Evolutionary conservation across 2,329 filamentous ascomycete species (phyloP), one percentile per base, ranked within the genome.

Genomic region (Diaporthe batatas): DNA sequence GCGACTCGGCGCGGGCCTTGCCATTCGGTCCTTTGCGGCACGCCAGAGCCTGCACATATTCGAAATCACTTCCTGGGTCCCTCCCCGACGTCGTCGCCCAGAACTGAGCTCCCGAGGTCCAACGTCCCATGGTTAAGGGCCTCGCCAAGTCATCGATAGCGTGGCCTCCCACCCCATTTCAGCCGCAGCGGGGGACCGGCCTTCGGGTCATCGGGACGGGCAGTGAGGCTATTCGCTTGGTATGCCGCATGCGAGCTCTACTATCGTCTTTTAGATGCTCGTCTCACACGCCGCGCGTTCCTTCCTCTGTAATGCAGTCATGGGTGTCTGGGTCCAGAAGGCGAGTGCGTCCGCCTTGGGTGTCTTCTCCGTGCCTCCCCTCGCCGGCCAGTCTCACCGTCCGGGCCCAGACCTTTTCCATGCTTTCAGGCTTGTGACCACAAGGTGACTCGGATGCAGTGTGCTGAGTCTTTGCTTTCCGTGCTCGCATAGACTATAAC

Each of bases 181-280:
- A 36, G n/a, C 44, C 32, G n/a, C 51, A 47, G 12, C 44, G 21
- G 32, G 42, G 29, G 29, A n/a, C 14, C 47, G 49, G 6, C 47
- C 62, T 67, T 53, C 62, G 62, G 62, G 39, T 67, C 32, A 6
- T 39, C 62, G 62, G 62, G 44, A 67, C 62, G 62, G 51, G n/a
- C n/a, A 67, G n/a, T 32, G 23, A 36, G 62, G 32, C 44, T 67
- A 36, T 25, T 51, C 62, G 62, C 62, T 51, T 67, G 62, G 62
- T 25, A 39, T 39, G 44, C 62, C n/a, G n/a, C 4, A 67, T 51
- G 16, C 25, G 47, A 53, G 10, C 21, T 6, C 18, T 34, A 34
- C 59, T 65, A 36, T 65, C 29, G 12, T 29, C 12, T 51, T 49
- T 51, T 32, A 36, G 62, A 36, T 53, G 32, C 7, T 18, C 21